phyloP scores from a whole-genome alignment of 225 moss, liverwort and hornwort genomes.

The Marchantia polymorpha region DNA sequence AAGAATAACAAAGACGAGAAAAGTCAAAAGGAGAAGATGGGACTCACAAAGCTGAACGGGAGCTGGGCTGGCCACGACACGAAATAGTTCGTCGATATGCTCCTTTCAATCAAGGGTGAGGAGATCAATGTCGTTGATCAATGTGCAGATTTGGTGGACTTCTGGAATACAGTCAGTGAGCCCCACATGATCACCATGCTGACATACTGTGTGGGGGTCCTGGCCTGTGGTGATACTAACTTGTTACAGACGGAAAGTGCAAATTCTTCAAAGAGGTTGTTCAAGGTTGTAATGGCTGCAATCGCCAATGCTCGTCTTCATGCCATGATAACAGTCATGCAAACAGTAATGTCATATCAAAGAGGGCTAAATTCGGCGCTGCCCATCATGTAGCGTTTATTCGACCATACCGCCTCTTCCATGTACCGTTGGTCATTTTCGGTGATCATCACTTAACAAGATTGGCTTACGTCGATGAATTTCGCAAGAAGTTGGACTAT shows the following conservation, averaged over 20 bases:
- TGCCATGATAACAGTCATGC: constrained; percentile 83
- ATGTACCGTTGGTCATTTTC: constrained; percentile 82
- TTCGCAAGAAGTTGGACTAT: constrained; percentile 74
- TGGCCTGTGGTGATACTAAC: constrained; percentile 95
- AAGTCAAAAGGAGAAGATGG: too few species aligned
- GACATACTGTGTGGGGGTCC: constrained; percentile 94
- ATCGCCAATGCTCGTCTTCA: constrained; percentile 82
- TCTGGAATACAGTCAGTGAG: constrained; percentile 95
- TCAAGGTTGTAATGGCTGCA: constrained; percentile 71
- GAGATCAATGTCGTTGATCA: constrained; percentile 73
- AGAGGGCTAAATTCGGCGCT: constrained; percentile 76
- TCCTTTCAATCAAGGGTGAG: too few species aligned
- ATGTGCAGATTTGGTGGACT: constrained; percentile 83
- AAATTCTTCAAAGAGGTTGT: constrained; percentile 70
- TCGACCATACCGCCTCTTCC: constrained; percentile 98
- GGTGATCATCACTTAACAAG: constrained; percentile 92
- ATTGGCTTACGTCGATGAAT: constrained; percentile 82
- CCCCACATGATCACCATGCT: constrained; percentile 95
- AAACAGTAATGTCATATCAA: constrained; percentile 48
- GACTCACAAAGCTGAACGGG: too few species aligned
- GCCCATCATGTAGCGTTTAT: constrained; percentile 97
- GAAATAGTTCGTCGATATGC: too few species aligned
- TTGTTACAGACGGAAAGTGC: constrained; percentile 77
- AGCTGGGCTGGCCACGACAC: too few species aligned
- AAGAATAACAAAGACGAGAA: too few species aligned